Percentiles rank a stretch among this genome's conserved stretches.
Conservation (phyloP, 75 land plant species). For the Adiantum capillusveneris region DNA sequence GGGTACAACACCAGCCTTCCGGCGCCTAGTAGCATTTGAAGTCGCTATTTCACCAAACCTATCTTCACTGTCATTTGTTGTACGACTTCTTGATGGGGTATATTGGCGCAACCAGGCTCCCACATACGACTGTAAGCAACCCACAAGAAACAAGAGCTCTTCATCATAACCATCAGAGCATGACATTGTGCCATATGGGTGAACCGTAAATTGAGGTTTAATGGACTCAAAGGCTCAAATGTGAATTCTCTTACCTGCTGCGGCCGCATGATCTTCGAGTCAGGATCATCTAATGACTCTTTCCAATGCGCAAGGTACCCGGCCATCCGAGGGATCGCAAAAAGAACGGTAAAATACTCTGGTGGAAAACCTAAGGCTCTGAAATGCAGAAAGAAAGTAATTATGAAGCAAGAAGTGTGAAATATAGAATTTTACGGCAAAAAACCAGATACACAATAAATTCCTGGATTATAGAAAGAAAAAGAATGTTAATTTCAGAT, state of each 20-base stretch:
- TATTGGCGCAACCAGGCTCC: conserved; percentile 91
- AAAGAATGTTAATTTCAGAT: too few relatives aligned
- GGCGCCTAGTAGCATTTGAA: conserved; percentile 86
- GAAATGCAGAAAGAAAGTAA: conserved; percentile 4
- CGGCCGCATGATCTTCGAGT: conserved; percentile 96
- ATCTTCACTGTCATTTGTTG: conserved; percentile 19
- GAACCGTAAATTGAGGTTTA: too few relatives aligned
- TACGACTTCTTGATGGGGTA: conserved; percentile 46
- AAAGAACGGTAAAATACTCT: conserved; percentile 89
- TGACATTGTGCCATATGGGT: too few relatives aligned
- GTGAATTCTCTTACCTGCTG: conserved; percentile 85
- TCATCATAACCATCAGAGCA: too few relatives aligned
- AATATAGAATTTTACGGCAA: too few relatives aligned
- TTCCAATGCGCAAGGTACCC: conserved; percentile 95
- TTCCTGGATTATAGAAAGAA: too few relatives aligned
- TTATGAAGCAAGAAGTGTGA: too few relatives aligned
- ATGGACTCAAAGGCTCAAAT: too few relatives aligned
- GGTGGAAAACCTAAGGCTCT: conserved; percentile 97
- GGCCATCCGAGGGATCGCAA: conserved; percentile 99
- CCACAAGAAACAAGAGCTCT: too few relatives aligned
- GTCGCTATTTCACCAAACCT: conserved; percentile 56
- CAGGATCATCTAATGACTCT: conserved; percentile 95
- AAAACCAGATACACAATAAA: too few relatives aligned
- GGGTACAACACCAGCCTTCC: conserved; percentile 64
- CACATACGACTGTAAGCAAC: conserved; percentile 80